A percentile compares a stretch with the other conserved stretches of the same genome.
Evolutionary conservation across 1,284 basidiomycete genomes (phyloP).

Genomic region (Singerocomus inundabilis): DNA sequence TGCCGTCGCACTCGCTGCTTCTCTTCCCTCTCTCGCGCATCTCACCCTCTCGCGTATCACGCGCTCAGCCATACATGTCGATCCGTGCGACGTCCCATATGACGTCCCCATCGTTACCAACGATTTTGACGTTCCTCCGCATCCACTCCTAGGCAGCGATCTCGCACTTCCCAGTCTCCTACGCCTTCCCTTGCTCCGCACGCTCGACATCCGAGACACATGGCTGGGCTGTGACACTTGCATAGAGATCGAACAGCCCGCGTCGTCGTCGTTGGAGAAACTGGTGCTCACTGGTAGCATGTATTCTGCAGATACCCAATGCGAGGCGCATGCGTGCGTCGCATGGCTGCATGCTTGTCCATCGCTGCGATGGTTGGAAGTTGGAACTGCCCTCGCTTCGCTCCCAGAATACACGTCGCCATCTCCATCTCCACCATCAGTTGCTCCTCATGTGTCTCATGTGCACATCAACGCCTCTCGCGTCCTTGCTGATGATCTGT

Average conservation of each 20-base stretch:
- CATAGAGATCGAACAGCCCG: constrained; percentile 8
- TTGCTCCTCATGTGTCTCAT: constrained; percentile 17
- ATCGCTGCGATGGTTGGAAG: constrained; percentile 18
- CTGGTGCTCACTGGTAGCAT: constrained; percentile 33
- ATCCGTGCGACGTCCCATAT: constrained; percentile 40
- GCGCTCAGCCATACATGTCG: constrained; percentile 57
- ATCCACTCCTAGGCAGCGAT: constrained; percentile 52
- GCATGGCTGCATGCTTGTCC: constrained; percentile 30
- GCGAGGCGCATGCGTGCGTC: constrained; percentile 25
- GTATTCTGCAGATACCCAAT: constrained; percentile 20
- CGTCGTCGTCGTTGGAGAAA: constrained; percentile 12
- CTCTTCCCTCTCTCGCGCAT: constrained; percentile 52
- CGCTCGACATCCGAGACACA: constrained; percentile 65
- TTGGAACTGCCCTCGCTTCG: constrained; percentile 25
- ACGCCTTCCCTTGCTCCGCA: constrained; percentile 55
- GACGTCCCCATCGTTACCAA: constrained; percentile 57
- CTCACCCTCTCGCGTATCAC: constrained; percentile 63
- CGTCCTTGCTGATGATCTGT: constrained; percentile 22
- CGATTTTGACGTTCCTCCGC: constrained; percentile 59
- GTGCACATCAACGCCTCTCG: constrained; percentile 32
- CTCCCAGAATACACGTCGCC: not conserved
- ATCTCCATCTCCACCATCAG: not conserved
- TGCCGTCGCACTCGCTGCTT: constrained; percentile 65
- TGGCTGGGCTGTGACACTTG: constrained; percentile 53
- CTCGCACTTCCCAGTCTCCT: constrained; percentile 65